Base-by-base conservation (phyloP, 306 rosid genomes). In the Cucumis melo region DNA sequence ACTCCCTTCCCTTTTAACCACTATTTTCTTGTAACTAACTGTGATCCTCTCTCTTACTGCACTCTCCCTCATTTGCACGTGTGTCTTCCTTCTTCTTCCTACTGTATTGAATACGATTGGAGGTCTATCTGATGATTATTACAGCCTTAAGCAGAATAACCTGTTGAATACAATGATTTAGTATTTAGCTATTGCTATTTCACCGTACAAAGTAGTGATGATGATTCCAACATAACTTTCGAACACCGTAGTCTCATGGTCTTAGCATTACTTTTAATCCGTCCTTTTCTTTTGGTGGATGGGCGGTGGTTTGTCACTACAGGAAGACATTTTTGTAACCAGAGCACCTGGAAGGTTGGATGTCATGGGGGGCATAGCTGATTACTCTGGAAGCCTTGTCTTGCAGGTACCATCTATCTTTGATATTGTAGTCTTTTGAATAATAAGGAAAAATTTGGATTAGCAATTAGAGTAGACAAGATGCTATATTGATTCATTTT, bases 281-380 rank as follows among this genome's bases (percentile, higher is more conserved):
- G 46, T 61, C 27, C 42, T 53, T 24, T 7, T 75, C 10, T 75
- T 10, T 55, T 75, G 19, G 65, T 46, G 53, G 65, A 29, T 8
- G 65, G 65, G 65, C 21, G 20, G 5, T 29, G 41, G 70, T 21
- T 75, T 59, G 7, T 54, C 36, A 6, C 48, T 73, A 36, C 87
- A 94, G 98, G 97, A 90, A 76, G 98, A 91, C 39, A 84, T 94
- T 78, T 86, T 87, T 82, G 93, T 94, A 79, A 77, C 98, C 12
- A 90, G 98, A 83, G 98, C 98, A 81, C 98, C 98, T 61, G 97
- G 97, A 80, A 88, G 98, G 78, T 82, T 94, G 80, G 98, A 94
- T 78, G 97, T 91, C 55, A 94, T 94, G 97, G 98, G 98, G 56
- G 98, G 98, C 50, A 94, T 94, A 76, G 98, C 97, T 73, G 98